These are phyloP conservation scores for Microdochium trichocladiopsis DNA, from an alignment of 2,329 filamentous ascomycete species.

Conservation along the genomic window DNA sequence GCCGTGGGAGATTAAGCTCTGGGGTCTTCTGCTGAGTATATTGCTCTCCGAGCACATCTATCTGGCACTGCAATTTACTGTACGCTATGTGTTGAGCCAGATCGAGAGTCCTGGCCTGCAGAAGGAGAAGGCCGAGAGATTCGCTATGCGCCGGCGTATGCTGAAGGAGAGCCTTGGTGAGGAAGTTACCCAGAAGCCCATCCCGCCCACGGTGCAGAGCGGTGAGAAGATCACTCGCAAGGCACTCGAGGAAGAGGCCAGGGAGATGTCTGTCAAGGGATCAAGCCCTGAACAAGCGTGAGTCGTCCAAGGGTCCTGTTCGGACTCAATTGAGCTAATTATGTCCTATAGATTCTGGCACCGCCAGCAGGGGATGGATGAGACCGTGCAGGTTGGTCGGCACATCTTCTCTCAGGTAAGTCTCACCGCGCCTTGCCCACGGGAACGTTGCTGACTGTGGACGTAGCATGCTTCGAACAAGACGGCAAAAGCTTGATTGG, in stretches of 20 bases:
- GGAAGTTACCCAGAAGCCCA: conserved; percentile 41
- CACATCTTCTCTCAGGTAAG: conserved; percentile 42
- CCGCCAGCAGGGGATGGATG: conserved; percentile 48
- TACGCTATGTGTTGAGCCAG: conserved; percentile 68
- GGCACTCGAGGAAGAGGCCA: conserved; percentile 57
- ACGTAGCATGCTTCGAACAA: conserved; percentile 5
- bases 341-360: conserved; percentile 46
- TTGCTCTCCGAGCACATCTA: conserved; percentile 87
- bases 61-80: conserved; percentile 65
- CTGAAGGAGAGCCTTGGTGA: conserved; percentile 65
- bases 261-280: conserved; percentile 39
- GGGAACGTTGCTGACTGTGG: not conserved
- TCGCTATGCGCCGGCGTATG: conserved; percentile 69
- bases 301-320: conserved; percentile 12
- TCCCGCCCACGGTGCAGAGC: conserved; percentile 37
- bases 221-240: conserved; percentile 58
- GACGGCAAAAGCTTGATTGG: conserved; percentile 3
- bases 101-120: conserved; percentile 81
- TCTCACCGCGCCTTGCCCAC: not conserved
- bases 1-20: conserved; percentile 65
- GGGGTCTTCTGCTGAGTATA: conserved; percentile 75
- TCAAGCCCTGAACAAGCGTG: conserved; percentile 42
- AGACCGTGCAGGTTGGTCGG: conserved; percentile 50
- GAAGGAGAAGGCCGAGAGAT: conserved; percentile 77
- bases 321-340: conserved; percentile 4